Evolutionary conservation across 78 protist species (phyloP).

Genomic region (Planoprotostelium fungivorum): DNA sequence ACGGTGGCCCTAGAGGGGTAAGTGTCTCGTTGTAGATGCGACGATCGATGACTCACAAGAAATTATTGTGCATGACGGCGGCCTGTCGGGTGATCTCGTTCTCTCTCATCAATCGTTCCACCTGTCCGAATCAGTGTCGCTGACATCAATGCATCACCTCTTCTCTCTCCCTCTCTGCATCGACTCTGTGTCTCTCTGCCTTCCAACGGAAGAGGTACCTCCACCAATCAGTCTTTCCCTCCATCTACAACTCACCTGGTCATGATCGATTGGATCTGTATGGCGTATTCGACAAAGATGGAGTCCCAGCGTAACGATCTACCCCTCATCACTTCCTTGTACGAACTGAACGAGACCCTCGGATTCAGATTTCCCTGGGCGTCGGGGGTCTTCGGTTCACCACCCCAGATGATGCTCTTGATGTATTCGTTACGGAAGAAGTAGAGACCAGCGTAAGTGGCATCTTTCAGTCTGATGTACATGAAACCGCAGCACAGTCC

Average conservation of each 20-base stretch:
- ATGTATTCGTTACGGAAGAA: neutral
- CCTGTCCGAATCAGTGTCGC: neutral
- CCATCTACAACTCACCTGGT: neutral
- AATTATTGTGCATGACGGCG: neutral
- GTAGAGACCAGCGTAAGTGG: neutral
- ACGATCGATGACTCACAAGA: neutral
- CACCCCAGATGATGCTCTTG: neutral
- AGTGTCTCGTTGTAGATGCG: neutral
- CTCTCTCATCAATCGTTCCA: neutral
- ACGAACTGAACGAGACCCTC: neutral
- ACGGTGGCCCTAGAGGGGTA: neutral
- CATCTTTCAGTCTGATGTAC: conserved; percentile 1
- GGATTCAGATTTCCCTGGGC: neutral
- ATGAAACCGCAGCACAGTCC: neutral
- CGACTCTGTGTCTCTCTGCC: neutral
- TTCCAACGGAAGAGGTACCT: neutral
- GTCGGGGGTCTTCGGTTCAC: neutral
- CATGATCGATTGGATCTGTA: neutral
- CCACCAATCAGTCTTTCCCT: neutral
- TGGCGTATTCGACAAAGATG: neutral
- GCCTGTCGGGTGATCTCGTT: neutral
- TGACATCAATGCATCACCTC: neutral
- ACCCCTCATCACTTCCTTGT: neutral
- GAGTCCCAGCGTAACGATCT: neutral
- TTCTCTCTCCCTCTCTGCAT: neutral